Base-by-base conservation (phyloP, 495 filamentous ascomycete genomes). In the Aspergillus incahuasiensis region DNA sequence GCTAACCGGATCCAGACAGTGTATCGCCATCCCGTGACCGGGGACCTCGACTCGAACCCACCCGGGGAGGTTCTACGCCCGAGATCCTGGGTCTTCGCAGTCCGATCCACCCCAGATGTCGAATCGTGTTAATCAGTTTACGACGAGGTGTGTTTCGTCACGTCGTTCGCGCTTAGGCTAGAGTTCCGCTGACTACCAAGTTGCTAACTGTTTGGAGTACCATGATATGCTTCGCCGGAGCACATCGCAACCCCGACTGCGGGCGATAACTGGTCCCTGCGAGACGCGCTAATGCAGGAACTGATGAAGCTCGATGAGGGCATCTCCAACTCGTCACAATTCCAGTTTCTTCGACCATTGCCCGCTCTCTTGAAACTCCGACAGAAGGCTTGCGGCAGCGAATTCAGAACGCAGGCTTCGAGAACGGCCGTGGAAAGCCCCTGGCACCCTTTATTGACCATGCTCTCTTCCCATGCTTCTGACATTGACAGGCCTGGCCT, bases 231-330 rank as follows among this genome's bases (percentile, higher is more conserved):
- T 40, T 7, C 15, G 13, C 38, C 18, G 34, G 46, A 49, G 32
- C 34, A 39, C 32, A 50, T 40, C 12, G 48, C 34, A 40, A 24
- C 19, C 21, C 46, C 48, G 28, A 39, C 12, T 39, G 11, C 32
- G 48, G 40, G 48, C 34, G 34, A 50, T 50, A 40, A 50, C 48
- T 52, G 49, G 61, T 54, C 55, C 57, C 49, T 57, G 44, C 30
- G 28, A 41, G 30, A 51, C 59, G 62, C 70, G 65, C 72, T 75
- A 75, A 75, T 73, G 72, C 72, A 75, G 72, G 72, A 73, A 75
- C 72, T 73, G 62, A 56, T 53, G 56, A 63, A 63, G 55, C 48
- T 56, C 54, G 32, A 54, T 53, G 48, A 45, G 30, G 52, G 11
- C 39, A 43, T 25, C 32, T 45, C 19, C 16, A 51, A 47, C 53